These are phyloP conservation scores for Scedosporium boydii DNA, from an alignment of 2,329 filamentous ascomycete species.

Conservation along the genomic window DNA sequence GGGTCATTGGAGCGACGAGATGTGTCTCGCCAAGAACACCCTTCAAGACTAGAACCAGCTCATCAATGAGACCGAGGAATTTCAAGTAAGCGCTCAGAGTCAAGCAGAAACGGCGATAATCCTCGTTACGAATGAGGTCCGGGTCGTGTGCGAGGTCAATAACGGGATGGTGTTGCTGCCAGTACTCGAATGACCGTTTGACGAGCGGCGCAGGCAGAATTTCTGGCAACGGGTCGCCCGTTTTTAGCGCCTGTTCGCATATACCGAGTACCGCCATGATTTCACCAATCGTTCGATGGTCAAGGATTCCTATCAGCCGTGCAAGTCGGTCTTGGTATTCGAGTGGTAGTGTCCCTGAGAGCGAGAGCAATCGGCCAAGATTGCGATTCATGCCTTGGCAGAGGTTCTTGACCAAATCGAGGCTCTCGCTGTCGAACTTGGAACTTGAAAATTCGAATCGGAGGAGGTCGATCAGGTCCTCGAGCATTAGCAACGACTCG, in stretches of 20 bases:
- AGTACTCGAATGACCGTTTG: conserved; percentile 21
- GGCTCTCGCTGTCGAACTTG: conserved; percentile 21
- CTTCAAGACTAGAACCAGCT: conserved; percentile 34
- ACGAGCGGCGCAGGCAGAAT: conserved; percentile 36
- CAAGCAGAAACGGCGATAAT: conserved; percentile 36
- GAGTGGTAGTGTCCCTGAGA: conserved; percentile 26
- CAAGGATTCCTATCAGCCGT: conserved; percentile 26
- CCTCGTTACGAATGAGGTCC: conserved; percentile 26
- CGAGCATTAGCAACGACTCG: conserved; percentile 17
- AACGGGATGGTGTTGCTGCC: conserved; percentile 14
- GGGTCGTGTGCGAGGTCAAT: conserved; percentile 15
- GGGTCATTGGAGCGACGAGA: conserved; percentile 14
- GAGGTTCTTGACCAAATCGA: conserved; percentile 19
- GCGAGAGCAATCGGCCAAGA: conserved; percentile 18
- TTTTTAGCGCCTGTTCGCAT: conserved; percentile 35
- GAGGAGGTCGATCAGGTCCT: conserved; percentile 16
- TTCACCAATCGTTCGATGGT: conserved; percentile 35
- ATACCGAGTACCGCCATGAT: conserved; percentile 39
- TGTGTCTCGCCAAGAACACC: conserved; percentile 30
- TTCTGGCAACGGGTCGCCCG: conserved; percentile 36
- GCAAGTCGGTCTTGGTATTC: conserved; percentile 29
- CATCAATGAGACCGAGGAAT: conserved; percentile 32
- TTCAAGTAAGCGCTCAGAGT: conserved; percentile 32
- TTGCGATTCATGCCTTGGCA: conserved; percentile 24
- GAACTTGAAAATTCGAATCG: conserved; percentile 19